Base-by-base conservation (phyloP, 257 asterid species). In the Solanum dulcamara region DNA sequence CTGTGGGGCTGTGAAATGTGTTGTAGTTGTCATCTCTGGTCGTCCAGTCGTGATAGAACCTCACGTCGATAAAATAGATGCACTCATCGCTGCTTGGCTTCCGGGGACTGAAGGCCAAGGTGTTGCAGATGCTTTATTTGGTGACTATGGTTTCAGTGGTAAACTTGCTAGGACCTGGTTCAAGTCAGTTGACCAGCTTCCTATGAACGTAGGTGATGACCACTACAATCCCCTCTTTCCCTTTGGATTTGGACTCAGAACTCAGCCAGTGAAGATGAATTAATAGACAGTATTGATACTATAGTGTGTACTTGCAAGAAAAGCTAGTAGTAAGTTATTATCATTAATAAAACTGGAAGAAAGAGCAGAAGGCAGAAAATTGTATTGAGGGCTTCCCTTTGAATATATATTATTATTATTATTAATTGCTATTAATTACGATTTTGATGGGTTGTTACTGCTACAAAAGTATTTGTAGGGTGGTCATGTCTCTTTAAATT, bases 91-190 rank as follows among this genome's bases (percentile, higher is more conserved):
- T 46, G 81, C 86, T 42, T 84, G 86, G 86, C 86, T 84, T 84
- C 86, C 53, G 4, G 86, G 86, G 22, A 44, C 48, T 67, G 86
- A 84, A 84, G 86, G 86, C 9, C 81, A 84, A 70, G 79, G 79
- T 35, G 30, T 70, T 35, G 17, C 48, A 33, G 79, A 35, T 70
- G 79, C 10, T 0, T 10, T 70, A 5, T 70, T 70, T 70, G 79
- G 79, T 70, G 50, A 35, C 5, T 70, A 20, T 35, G 79, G 50
- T 33, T 70, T 70, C 48, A 70, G 28, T 15, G 79, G 79, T 22
- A 35, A 70, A 70, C 79, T 70, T 70, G 48, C 79, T 10, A 10
- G 79, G 17, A 70, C 79, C 20, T 70, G 79, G 79, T 70, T 70
- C 79, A 70, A 11, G 48, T 70, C 79, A 70, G 79, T 70, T 4